These are phyloP conservation scores for Trametopsis cervina DNA, from an alignment of 768 basidiomycete genomes.

Conservation along the genomic window DNA sequence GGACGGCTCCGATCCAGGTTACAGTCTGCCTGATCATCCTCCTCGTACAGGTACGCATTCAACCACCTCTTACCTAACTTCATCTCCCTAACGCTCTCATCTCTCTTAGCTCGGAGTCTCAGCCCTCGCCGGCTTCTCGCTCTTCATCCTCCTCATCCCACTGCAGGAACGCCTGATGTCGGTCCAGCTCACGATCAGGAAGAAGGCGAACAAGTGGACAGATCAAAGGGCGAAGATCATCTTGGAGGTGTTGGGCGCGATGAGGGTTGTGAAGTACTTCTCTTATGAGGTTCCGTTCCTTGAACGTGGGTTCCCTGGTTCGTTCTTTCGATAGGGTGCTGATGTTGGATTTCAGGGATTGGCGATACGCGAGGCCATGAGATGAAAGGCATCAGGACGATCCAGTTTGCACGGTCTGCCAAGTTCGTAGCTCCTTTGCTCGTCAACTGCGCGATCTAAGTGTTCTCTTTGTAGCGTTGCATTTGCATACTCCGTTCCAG, in stretches of 20 bases:
- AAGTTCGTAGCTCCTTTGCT: conserved; percentile 35
- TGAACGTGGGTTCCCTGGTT: conserved; percentile 41
- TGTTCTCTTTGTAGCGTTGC: conserved; percentile 32
- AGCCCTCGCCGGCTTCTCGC: conserved; percentile 61
- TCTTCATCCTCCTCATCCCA: conserved; percentile 57
- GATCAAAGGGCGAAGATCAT: conserved; percentile 57
- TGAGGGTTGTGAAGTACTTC: conserved; percentile 75
- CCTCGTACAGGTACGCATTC: conserved; percentile 41
- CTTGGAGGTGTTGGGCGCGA: conserved; percentile 58
- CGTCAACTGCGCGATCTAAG: conserved; percentile 13
- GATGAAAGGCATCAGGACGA: conserved; percentile 46
- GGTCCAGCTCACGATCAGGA: conserved; percentile 45
- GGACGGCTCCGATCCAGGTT: conserved; percentile 67
- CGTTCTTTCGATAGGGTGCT: not conserved
- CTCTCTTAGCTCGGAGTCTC: conserved; percentile 53
- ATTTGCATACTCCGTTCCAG: conserved; percentile 51
- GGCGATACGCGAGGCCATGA: conserved; percentile 46
- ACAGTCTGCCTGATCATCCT: conserved; percentile 52
- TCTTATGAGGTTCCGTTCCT: conserved; percentile 66
- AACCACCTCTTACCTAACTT: not conserved
- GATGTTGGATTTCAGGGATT: conserved; percentile 35
- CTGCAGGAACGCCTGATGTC: conserved; percentile 61
- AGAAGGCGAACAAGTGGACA: conserved; percentile 52
- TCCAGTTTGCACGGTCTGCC: conserved; percentile 53
- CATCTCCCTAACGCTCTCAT: not conserved